phyloP scores from a whole-genome alignment of 768 basidiomycete species.

The Lactifluus echinatus region DNA sequence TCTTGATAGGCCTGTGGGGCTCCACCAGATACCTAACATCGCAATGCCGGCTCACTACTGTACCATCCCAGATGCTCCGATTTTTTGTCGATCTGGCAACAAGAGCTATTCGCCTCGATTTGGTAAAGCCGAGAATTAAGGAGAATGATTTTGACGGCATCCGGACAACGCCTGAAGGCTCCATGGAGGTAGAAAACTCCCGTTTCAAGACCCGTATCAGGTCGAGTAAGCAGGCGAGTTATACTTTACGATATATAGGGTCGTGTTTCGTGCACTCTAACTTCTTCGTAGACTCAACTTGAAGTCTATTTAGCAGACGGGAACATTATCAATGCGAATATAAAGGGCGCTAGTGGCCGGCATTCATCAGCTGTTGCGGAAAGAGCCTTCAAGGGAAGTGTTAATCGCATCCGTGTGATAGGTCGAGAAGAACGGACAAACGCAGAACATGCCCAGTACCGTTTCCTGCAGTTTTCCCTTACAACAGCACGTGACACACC shows the following conservation, averaged over 20 bases:
- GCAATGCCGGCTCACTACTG: background rate
- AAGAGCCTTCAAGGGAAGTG: background rate
- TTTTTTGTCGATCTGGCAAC: background rate
- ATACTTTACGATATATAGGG: no score
- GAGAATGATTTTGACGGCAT: constrained; percentile 5
- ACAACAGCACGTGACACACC: background rate
- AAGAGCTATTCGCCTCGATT: background rate
- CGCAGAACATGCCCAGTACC: constrained; percentile 4
- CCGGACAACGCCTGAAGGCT: background rate
- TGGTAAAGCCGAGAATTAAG: background rate
- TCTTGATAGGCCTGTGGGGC: background rate
- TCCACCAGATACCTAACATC: no score
- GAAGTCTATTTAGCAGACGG: background rate
- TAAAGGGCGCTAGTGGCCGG: background rate
- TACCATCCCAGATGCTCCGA: background rate
- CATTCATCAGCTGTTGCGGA: background rate
- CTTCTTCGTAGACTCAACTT: no score
- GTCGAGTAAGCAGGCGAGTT: background rate
- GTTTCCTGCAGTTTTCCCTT: background rate
- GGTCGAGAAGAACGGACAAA: constrained; percentile 11
- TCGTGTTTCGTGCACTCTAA: no score
- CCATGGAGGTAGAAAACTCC: background rate
- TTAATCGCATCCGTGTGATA: constrained; percentile 5
- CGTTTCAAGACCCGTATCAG: constrained; percentile 14
- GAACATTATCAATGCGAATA: background rate